Evolutionary conservation across 495 filamentous ascomycete species (phyloP).

Genomic region (Stereocaulon alpinum): DNA sequence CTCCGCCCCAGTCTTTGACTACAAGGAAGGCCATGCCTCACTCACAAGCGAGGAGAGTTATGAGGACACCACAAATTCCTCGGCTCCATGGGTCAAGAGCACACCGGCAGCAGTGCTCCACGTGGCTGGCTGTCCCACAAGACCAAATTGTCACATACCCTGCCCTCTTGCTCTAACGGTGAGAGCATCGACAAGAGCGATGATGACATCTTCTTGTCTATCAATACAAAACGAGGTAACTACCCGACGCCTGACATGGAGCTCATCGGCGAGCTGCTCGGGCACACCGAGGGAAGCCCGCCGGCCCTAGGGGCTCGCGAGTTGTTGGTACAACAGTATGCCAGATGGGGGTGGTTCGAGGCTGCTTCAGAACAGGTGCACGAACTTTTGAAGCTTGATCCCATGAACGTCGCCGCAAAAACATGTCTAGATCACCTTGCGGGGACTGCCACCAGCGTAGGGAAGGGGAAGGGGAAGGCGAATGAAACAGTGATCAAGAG

Average conservation of each 20-base stretch:
- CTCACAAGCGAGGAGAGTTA: too few relatives aligned
- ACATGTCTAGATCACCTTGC: background rate
- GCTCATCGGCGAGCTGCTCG: conserved; percentile 6
- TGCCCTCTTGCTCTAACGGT: background rate
- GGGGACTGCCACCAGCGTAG: background rate
- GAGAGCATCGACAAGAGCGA: background rate
- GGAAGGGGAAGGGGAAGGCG: background rate
- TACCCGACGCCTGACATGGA: background rate
- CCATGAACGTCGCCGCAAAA: background rate
- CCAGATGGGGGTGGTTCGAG: background rate
- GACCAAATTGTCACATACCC: background rate
- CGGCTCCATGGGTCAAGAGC: too few relatives aligned
- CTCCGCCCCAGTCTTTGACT: too few relatives aligned
- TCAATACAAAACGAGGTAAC: background rate
- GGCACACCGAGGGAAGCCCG: background rate
- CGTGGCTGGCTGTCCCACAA: background rate
- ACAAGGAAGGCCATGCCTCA: too few relatives aligned
- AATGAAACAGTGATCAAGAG: background rate
- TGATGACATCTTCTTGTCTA: background rate
- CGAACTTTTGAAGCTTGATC: background rate
- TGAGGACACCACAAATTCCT: too few relatives aligned
- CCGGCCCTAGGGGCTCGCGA: background rate
- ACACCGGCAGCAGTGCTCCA: background rate
- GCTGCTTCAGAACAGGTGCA: background rate
- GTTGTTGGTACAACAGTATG: conserved; percentile 7